phyloP scores from a whole-genome alignment of 306 rosid genomes.

The Cucurbita argyrosperma region DNA sequence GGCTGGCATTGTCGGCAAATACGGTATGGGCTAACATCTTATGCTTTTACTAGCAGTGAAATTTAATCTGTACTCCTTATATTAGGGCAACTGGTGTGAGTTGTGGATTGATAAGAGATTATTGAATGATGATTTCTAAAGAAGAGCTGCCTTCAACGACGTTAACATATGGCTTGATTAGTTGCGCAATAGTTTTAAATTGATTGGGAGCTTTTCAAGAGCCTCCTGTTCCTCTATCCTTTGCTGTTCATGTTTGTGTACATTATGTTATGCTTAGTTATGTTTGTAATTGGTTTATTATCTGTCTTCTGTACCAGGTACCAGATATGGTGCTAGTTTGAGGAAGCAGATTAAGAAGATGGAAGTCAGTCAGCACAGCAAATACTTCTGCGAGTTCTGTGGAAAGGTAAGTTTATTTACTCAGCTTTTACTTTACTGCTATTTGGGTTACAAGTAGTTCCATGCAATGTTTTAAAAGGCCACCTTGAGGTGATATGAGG shows the following conservation, averaged over 20 bases:
- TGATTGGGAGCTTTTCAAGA: too few relatives aligned
- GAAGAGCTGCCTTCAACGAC: not conserved
- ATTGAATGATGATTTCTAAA: not conserved
- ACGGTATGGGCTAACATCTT: conserved; percentile 30
- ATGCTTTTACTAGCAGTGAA: not conserved
- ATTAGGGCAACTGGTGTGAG: not conserved
- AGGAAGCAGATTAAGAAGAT: conserved; percentile 85
- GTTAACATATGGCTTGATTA: not conserved
- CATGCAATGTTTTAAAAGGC: too few relatives aligned
- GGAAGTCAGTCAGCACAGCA: conserved; percentile 81
- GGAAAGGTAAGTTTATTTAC: conserved; percentile 42
- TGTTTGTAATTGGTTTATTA: not conserved
- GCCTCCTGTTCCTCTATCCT: not conserved
- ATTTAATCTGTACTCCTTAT: not conserved
- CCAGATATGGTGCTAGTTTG: conserved; percentile 82
- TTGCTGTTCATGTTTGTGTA: not conserved
- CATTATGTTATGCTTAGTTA: not conserved
- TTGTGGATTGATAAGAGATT: not conserved
- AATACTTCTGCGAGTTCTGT: conserved; percentile 63
- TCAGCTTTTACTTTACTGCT: not conserved
- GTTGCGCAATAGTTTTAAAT: too few relatives aligned
- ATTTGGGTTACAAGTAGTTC: not conserved
- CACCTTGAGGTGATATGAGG: too few relatives aligned
- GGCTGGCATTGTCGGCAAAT: conserved; percentile 80
- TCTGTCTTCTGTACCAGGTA: conserved; percentile 24